Base-by-base conservation (phyloP, 331 rosid species). In the Malus hybrid region DNA sequence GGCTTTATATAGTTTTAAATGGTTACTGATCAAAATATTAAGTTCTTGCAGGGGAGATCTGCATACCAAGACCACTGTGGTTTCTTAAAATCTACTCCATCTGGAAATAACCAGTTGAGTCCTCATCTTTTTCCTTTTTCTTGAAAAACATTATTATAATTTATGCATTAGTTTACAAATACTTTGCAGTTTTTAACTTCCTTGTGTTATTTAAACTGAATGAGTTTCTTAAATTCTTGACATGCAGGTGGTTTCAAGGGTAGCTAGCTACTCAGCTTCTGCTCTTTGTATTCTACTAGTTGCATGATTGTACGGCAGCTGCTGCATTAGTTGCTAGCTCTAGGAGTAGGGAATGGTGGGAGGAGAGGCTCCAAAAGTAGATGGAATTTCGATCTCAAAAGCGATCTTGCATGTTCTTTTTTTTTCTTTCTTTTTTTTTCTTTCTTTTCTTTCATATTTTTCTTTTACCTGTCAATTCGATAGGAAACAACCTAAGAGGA, bases 21-120 rank as follows among this genome's bases (percentile, higher is more conserved):
- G 70, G 36, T 64, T 46, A 15, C 20, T 31, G 4, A 39, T 39
- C 46, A 11, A 59, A 59, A 22, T 11, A 29, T 76, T 59, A 55
- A 65, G 16, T 68, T 76, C 50, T 86, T 76, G 66, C 81, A 94
- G 99, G 92, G 87, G 73, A 88, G 85, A 84, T 76, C 95, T 46
- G 81, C 86, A 61, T 86, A 77, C 80, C 90, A 90, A 81, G 87
- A 81, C 57, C 57, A 84, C 48, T 85, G 75, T 55, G 88, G 85
- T 73, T 86, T 82, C 73, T 65, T 85, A 5, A 83, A 84, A 67
- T 72, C 87, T 73, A 81, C 90, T 77, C 75, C 75, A 59, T 82
- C 97, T 69, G 83, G 85, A 79, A 90, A 84, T 55, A 84, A 86
- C 83, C 90, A 86, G 94, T 39, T 69, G 84, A 86, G 91, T 48